phyloP scores from a whole-genome alignment of 305 asterid genomes.

The Andrographis paniculata region DNA sequence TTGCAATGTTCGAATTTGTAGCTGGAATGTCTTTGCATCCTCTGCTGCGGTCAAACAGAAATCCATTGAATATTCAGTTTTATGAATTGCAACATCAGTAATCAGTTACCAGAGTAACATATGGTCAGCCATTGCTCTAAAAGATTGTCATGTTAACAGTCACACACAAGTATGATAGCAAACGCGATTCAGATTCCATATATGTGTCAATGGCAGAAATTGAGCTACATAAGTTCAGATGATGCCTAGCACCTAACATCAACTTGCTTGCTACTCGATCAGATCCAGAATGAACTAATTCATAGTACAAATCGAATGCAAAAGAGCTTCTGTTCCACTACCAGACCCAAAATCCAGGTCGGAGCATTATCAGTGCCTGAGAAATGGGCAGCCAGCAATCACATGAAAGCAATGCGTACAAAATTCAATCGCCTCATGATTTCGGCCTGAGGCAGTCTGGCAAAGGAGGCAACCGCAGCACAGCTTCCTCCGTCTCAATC shows the following conservation, averaged over 20 bases:
- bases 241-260: neutral
- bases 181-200: neutral
- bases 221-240: neutral
- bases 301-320: no score
- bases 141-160: no score
- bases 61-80: no score
- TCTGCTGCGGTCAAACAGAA: no score
- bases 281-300: no score
- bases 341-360: no score
- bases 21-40: no score
- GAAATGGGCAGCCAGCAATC: neutral
- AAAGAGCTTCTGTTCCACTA: no score
- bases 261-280: neutral
- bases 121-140: no score
- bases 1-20: no score
- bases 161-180: neutral
- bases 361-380: no score
- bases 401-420: neutral
- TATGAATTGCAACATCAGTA: neutral
- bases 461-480: conserved; percentile 68
- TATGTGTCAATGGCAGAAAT: no score
- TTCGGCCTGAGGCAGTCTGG: conserved; percentile 29
- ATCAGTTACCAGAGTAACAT: neutral
- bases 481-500: conserved; percentile 79
- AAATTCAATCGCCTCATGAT: conserved; percentile 4